These are phyloP conservation scores for Helminthosporium solani DNA, from an alignment of 2,329 filamentous ascomycete species.

Conservation along the genomic window DNA sequence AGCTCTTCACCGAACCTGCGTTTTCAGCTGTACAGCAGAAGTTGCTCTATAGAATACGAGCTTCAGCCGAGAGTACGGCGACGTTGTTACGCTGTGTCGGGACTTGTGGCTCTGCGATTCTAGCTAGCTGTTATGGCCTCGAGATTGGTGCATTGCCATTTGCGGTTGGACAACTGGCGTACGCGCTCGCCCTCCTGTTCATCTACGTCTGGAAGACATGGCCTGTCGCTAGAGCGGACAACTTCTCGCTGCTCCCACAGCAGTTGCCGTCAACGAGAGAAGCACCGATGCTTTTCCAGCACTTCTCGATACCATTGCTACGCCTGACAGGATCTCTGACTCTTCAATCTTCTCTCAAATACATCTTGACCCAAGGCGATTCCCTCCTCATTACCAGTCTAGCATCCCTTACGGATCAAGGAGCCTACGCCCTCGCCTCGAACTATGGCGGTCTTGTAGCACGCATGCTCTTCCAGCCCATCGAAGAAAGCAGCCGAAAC, in stretches of 20 bases:
- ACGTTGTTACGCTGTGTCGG: conserved; percentile 74
- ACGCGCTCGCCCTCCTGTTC: conserved; percentile 66
- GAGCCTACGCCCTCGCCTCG: conserved; percentile 86
- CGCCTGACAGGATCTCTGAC: conserved; percentile 78
- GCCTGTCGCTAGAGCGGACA: conserved; percentile 55
- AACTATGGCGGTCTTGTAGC: conserved; percentile 90
- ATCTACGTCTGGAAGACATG: conserved; percentile 69
- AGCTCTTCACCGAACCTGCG: conserved; percentile 81
- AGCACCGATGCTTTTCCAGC: conserved; percentile 19
- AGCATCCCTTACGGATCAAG: conserved; percentile 77
- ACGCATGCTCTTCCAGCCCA: conserved; percentile 85
- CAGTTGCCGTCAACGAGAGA: conserved; percentile 42
- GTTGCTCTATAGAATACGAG: conserved; percentile 76
- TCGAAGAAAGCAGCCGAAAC: conserved; percentile 89
- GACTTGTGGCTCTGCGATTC: conserved; percentile 71
- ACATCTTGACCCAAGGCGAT: conserved; percentile 91
- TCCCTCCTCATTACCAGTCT: conserved; percentile 81
- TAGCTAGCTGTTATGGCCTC: conserved; percentile 54
- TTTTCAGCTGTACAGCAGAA: conserved; percentile 86
- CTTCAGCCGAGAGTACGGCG: conserved; percentile 77
- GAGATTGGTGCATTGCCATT: conserved; percentile 81
- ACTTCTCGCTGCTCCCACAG: conserved; percentile 68
- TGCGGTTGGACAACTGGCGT: conserved; percentile 79
- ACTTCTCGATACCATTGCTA: conserved; percentile 69
- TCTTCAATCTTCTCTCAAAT: conserved; percentile 85